Evolutionary conservation across 352 stramenopile genomes (phyloP).

Genomic region (Blastocystis sp.): DNA sequence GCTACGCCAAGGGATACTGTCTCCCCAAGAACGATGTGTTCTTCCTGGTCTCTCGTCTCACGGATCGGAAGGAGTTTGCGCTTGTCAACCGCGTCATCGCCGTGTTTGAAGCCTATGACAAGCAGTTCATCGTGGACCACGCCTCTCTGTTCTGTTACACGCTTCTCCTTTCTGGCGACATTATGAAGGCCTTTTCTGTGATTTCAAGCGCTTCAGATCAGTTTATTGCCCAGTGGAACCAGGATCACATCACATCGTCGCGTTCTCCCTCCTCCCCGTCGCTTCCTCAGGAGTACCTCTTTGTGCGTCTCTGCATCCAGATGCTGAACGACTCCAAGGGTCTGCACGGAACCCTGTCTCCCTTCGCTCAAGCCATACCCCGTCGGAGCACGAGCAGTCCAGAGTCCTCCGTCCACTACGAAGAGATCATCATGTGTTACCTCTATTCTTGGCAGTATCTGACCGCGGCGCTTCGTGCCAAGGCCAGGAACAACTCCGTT

Average conservation of each 20-base stretch:
- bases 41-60: constrained; percentile 17
- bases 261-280: background rate
- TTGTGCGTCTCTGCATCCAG: constrained; percentile 36
- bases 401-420: background rate
- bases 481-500: background rate
- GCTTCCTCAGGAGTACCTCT: constrained; percentile 60
- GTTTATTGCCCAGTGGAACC: background rate
- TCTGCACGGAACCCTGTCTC: background rate
- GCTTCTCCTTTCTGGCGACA: constrained; percentile 6
- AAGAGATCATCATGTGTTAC: constrained; percentile 24
- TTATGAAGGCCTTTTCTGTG: background rate
- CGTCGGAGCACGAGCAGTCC: background rate
- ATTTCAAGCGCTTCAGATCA: background rate
- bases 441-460: constrained; percentile 43
- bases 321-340: constrained; percentile 22
- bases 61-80: background rate
- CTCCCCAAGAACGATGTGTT: constrained; percentile 42
- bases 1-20: constrained; percentile 15
- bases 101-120: background rate
- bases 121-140: background rate
- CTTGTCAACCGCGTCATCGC: background rate
- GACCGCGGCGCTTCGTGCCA: background rate
- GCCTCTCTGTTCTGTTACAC: constrained; percentile 43
- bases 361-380: constrained; percentile 8
- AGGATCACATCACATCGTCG: background rate